Evolutionary conservation across 1,139 yeast species (phyloP), one percentile per base, ranked within the genome.

Genomic region (Debaryomyces sp.): DNA sequence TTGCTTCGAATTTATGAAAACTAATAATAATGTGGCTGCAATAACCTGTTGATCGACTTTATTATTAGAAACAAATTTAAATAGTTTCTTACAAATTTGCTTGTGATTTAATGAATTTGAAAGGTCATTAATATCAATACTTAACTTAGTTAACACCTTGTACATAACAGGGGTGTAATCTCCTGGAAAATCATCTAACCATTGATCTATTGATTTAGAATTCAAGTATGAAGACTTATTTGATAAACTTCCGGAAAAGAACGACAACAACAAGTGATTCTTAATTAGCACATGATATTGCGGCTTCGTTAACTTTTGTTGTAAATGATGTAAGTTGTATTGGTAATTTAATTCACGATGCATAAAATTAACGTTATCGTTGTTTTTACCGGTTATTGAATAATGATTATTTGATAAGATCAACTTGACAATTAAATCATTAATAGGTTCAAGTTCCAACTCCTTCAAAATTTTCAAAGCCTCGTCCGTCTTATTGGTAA

Each of bases 261-360:
- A 75, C 24, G 70, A 70, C 51, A 81, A 67, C 36, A 77, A 58
- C 39, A 77, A 57, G 54, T 75, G 75, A 55, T 81, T 82, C 58
- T 77, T 73, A 42, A 72, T 55, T 41, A 82, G 56, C 4, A 64
- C 59, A 49, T 63, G 70, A 50, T 66, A 66, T 62, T 82, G 86
- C 15, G 70, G 65, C 38, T 63, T 61, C 9, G 82, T 77, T 49
- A 81, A 67, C 58, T 75, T 80, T 44, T 62, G 71, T 15, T 65
- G 57, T 47, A 73, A 56, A 29, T 62, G 60, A 46, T 67, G 70
- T 44, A 79, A 56, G 39, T 67, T 62, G 33, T 67, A 62, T 50
- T 77, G 80, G 50, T 75, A 73, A 48, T 68, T 67, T 53, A 81
- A 64, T 46, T 76, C 77, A 47, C 82, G 68, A 45, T 76, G 76